Base-by-base conservation (phyloP, 768 basidiomycete genomes). In the Saitozyma podzolica region DNA sequence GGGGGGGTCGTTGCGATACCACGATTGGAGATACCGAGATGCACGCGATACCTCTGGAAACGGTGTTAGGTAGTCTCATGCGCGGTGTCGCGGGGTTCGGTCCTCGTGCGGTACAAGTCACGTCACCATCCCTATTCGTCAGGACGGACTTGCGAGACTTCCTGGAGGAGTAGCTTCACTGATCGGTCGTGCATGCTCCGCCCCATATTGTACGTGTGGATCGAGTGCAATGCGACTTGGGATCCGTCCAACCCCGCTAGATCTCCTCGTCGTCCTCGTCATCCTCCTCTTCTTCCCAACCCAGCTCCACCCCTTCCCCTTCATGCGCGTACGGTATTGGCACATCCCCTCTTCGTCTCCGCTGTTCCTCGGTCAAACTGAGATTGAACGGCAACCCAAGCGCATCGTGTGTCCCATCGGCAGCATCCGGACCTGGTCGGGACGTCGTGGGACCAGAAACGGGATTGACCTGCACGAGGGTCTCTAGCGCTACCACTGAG, bases 261-360 rank as follows among this genome's bases (percentile, higher is more conserved):
- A 62, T 62, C 65, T 66, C 61, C 43, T 73, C 72, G 50, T 74
- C 72, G 39, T 71, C 69, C 14, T 72, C 70, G n/a, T 62, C 62
- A 6, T 69, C 67, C 49, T 69, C 70, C 48, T 72, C 70, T 13
- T 74, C 72, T 39, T 67, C 72, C 63, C 61, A 74, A 8, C 64
- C 64, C 39, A 72, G 17, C 55, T 68, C 69, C n/a, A 64, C 70
- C 0, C 73, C 73, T 48, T 77, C 67, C 86, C 91, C 91, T 82
- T 90, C 87, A 72, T 94, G 92, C 2, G 84, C 89, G 74, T 96
- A 99, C 3, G 95, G 95, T 43, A 97, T 80, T 13, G 91, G 89
- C 2, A 97, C 92, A 61, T 86, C 84, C 1, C 90, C 87, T 56
- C 91, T 84, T 19, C 88, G 87, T 64, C 85, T 84, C 72, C 88